These are phyloP conservation scores for Hortaea werneckii DNA, from an alignment of 2,329 filamentous ascomycete species.

Conservation along the genomic window DNA sequence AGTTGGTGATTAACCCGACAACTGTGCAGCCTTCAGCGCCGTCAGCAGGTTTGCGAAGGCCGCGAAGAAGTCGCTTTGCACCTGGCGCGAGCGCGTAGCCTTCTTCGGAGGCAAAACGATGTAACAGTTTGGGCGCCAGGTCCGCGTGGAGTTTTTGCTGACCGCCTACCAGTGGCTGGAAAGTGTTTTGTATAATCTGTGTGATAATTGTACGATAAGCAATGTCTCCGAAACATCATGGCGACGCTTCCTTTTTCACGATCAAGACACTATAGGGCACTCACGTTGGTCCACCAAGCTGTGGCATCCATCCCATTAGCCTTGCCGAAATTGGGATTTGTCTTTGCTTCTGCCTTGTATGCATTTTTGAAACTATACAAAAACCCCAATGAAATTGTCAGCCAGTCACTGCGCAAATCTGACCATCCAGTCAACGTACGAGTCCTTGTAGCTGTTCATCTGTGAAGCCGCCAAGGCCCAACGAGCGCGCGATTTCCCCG, in stretches of 20 bases:
- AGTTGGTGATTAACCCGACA: conserved; percentile 53
- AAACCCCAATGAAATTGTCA: neutral
- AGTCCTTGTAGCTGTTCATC: conserved; percentile 31
- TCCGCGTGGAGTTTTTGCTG: conserved; percentile 31
- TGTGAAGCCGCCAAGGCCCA: conserved; percentile 38
- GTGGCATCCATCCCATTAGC: conserved; percentile 40
- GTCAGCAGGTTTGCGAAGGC: conserved; percentile 24
- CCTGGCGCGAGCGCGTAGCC: conserved; percentile 44
- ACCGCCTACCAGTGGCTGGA: conserved; percentile 31
- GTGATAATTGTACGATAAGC: neutral
- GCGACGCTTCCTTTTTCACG: no score
- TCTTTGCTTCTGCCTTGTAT: conserved; percentile 37
- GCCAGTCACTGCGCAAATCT: conserved; percentile 15
- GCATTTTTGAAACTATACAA: conserved; percentile 21
- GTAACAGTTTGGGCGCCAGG: conserved; percentile 41
- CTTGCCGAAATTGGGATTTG: conserved; percentile 51
- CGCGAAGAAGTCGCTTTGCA: conserved; percentile 36
- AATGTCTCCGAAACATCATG: neutral
- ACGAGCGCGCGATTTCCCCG: conserved; percentile 38
- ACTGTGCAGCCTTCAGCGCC: conserved; percentile 6
- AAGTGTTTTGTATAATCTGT: conserved; percentile 46
- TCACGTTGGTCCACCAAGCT: conserved; percentile 53
- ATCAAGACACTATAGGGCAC: no score
- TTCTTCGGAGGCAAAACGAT: conserved; percentile 43
- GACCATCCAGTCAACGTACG: conserved; percentile 21